These are phyloP conservation scores for Trichoderma orchidacearum DNA, from an alignment of 495 filamentous ascomycete species.

Conservation along the genomic window DNA sequence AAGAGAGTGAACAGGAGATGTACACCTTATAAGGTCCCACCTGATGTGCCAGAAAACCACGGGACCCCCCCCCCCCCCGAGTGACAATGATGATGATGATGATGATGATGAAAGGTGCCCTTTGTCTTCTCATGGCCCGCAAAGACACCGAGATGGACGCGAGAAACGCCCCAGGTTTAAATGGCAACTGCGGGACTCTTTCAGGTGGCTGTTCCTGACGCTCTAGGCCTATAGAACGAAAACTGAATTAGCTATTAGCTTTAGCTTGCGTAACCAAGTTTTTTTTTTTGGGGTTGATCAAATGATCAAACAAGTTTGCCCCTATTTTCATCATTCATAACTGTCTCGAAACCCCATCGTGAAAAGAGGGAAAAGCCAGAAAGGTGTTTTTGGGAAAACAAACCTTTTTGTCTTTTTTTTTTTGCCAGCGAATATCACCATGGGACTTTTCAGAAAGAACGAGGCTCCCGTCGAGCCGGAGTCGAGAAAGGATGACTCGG, in stretches of 20 bases:
- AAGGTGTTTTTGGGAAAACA: too few relatives aligned
- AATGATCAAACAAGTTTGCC: not conserved
- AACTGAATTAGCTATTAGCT: not conserved
- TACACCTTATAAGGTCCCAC: not conserved
- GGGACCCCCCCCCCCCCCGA: too few relatives aligned
- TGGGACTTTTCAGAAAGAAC: not conserved
- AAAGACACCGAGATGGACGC: constrained; percentile 1
- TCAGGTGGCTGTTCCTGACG: not conserved
- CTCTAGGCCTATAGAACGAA: not conserved
- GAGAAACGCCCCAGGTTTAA: not conserved
- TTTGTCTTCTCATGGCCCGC: not conserved
- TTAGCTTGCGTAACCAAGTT: not conserved
- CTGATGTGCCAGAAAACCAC: not conserved
- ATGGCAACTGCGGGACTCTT: not conserved
- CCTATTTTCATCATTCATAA: not conserved
- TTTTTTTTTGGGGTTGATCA: too few relatives aligned
- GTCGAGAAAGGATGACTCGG: not conserved
- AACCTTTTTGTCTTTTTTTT: not conserved
- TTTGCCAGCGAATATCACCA: not conserved
- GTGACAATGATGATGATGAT: too few relatives aligned
- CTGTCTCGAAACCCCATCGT: too few relatives aligned
- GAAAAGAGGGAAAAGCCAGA: too few relatives aligned
- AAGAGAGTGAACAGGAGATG: not conserved
- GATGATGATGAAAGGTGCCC: not conserved
- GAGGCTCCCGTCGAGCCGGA: not conserved